phyloP scores from a whole-genome alignment of 306 rosid genomes.

The Rosa persica region DNA sequence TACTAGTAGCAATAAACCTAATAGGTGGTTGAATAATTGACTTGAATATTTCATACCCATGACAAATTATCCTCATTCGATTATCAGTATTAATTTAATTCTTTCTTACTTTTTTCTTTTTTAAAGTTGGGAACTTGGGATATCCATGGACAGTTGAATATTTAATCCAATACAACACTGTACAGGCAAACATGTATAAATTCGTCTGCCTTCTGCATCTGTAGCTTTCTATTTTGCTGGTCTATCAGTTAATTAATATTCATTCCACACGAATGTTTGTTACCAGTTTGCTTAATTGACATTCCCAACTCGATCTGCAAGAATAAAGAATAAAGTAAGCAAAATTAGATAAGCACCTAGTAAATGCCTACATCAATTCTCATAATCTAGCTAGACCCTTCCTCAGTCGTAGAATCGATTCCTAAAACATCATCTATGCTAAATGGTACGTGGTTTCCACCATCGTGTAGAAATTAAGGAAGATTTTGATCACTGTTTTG shows the following conservation, averaged over 20 bases:
- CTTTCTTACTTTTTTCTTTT: no score
- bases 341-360: not conserved
- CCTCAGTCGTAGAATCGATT: not conserved
- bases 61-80: no score
- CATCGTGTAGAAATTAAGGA: not conserved
- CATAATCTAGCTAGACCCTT: not conserved
- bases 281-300: not conserved
- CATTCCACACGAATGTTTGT: not conserved
- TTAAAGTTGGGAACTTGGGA: no score
- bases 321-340: not conserved
- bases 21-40: not conserved
- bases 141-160: no score
- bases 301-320: not conserved
- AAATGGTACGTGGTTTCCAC: not conserved
- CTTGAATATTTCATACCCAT: not conserved
- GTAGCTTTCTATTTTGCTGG: not conserved
- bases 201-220: no score
- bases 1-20: no score
- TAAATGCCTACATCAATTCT: not conserved
- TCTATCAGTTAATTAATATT: not conserved
- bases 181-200: not conserved
- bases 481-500: not conserved
- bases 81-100: no score
- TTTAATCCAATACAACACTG: not conserved
- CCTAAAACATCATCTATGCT: not conserved